These are phyloP conservation scores for Decorospora gaudefroyi DNA, from an alignment of 2,329 filamentous ascomycete species.

Conservation along the genomic window DNA sequence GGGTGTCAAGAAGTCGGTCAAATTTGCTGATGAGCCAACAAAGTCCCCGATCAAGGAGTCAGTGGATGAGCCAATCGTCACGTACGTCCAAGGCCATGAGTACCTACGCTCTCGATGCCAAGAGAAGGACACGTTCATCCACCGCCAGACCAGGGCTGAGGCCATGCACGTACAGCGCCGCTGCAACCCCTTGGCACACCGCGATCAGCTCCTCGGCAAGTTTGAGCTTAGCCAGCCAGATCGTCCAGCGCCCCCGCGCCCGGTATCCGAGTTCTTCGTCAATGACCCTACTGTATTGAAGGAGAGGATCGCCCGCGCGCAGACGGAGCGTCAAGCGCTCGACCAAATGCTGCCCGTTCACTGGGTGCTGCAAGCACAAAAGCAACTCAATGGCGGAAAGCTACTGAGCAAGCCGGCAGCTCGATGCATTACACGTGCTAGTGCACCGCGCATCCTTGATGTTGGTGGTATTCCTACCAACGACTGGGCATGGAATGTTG, in stretches of 20 bases:
- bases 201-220: slow-evolving; percentile 81
- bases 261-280: slow-evolving; percentile 53
- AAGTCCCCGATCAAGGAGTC: slow-evolving; percentile 33
- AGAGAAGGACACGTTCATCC: slow-evolving; percentile 76
- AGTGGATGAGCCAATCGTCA: slow-evolving; percentile 61
- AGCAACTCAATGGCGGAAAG: slow-evolving; percentile 63
- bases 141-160: slow-evolving; percentile 83
- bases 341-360: slow-evolving; percentile 66
- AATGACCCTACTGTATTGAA: slow-evolving; percentile 68
- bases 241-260: slow-evolving; percentile 50
- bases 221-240: slow-evolving; percentile 69
- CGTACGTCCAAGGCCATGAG: slow-evolving; percentile 88
- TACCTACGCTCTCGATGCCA: slow-evolving; percentile 69
- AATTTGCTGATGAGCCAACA: slow-evolving; percentile 61
- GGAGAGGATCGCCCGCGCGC: slow-evolving; percentile 54
- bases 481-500: slow-evolving; percentile 96
- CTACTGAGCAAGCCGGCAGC: slow-evolving; percentile 59
- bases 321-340: slow-evolving; percentile 81
- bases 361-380: slow-evolving; percentile 67
- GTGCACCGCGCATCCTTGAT: slow-evolving; percentile 75
- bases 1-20: slow-evolving; percentile 71
- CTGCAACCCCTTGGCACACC: slow-evolving; percentile 71
- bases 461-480: slow-evolving; percentile 82
- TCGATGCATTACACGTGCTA: slow-evolving; percentile 58
- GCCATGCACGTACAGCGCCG: slow-evolving; percentile 82